Percentiles rank a stretch among this genome's conserved stretches.
Evolutionary conservation across 495 filamentous ascomycete genomes (phyloP).

Genomic region (Bryoglossum gracile): DNA sequence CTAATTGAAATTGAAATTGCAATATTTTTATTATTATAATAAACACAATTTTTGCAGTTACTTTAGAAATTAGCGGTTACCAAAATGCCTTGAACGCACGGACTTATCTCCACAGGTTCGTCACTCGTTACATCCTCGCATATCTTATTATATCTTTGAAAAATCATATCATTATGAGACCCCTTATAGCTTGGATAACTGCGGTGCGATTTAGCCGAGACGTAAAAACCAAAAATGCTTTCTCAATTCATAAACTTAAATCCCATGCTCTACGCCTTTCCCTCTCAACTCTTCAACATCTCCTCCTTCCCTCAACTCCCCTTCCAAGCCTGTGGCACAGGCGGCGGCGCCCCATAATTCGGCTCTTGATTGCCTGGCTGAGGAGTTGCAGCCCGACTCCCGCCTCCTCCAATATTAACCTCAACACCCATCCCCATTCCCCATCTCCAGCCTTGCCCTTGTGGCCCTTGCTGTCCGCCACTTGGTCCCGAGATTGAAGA

Average conservation of each 20-base stretch:
- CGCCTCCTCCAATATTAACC: too few relatives aligned
- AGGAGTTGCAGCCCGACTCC: neutral
- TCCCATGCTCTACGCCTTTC: neutral
- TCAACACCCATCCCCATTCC: neutral
- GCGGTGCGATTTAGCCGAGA: too few relatives aligned
- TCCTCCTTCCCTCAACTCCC: neutral
- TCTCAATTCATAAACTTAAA: neutral
- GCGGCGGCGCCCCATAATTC: constrained; percentile 5
- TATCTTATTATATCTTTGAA: neutral
- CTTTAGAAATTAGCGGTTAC: too few relatives aligned
- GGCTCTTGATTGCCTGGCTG: neutral
- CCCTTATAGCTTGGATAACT: too few relatives aligned
- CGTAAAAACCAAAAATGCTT: neutral
- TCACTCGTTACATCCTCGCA: too few relatives aligned
- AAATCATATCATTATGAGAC: neutral
- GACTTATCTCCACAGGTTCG: too few relatives aligned
- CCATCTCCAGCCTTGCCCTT: constrained; percentile 14
- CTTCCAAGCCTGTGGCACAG: constrained; percentile 4
- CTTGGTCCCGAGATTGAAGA: too few relatives aligned
- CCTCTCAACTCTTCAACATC: neutral
- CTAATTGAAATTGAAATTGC: too few relatives aligned
- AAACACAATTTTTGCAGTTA: too few relatives aligned
- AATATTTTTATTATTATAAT: too few relatives aligned
- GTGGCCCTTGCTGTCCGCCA: neutral
- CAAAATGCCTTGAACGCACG: too few relatives aligned